Evolutionary conservation across 2,329 filamentous ascomycete genomes (phyloP), one percentile per base, ranked within the genome.

Genomic region (Neonectria neomacrospora): DNA sequence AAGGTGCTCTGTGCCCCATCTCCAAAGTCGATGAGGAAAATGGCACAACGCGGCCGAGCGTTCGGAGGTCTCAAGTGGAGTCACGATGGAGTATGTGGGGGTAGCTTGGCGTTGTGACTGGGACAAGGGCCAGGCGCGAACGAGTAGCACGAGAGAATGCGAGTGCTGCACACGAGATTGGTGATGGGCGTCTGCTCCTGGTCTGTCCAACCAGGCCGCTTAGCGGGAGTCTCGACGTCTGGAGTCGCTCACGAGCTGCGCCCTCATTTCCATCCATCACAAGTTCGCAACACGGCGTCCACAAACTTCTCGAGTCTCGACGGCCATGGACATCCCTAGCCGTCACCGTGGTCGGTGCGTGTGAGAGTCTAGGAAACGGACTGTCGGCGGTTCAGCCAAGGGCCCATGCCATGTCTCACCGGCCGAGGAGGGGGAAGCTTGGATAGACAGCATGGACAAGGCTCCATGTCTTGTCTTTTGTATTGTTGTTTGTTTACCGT

Each of bases 131-230:
- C 61, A 65, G 69, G 67, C 63, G 54, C 64, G 61, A 61, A 61
- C 71, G 67, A 73, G 69, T 73, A 66, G 56, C 62, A 73, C 54
- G 62, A 58, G 45, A 70, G 66, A 61, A 73, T 68, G 58, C 57
- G 39, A 65, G 64, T 67, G 69, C 69, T 73, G 71, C 68, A 60
- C 54, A 69, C 54, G 58, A 73, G 71, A 73, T 73, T 73, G 71
- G 69, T 71, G 71, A 69, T 73, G 69, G 62, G 62, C 61, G 63
- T 73, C 42, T 50, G 42, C 60, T 26, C 48, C 42, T 45, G 34
- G 41, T 20, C 39, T 23, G 41, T 60, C 61, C 57, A 61, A 55
- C 53, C 57, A 61, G 62, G 69, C 63, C 61, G 58, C 64, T 58
- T 30, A 52, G 52, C 51, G n/a, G 58, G 34, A 23, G 42, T 5